phyloP scores from a whole-genome alignment of 768 basidiomycete genomes.

The Lyophyllum shimeji region DNA sequence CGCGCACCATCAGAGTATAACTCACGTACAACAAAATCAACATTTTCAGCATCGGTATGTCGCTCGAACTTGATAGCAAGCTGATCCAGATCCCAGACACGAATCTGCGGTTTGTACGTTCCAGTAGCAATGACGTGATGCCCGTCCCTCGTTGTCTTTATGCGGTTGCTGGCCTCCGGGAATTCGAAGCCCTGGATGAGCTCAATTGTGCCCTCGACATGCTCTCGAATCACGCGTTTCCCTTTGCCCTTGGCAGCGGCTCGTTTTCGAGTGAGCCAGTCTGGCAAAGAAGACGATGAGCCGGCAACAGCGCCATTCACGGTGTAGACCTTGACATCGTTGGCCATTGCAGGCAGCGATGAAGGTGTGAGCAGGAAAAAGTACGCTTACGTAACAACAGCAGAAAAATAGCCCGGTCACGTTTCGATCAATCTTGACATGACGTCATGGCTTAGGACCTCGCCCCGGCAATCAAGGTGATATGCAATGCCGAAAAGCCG shows the following conservation, averaged over 20 bases:
- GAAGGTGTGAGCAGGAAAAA: background rate
- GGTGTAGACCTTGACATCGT: slow-evolving; percentile 83
- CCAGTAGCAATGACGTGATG: slow-evolving; percentile 93
- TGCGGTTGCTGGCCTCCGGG: slow-evolving; percentile 90
- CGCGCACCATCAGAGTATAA: slow-evolving; percentile 25
- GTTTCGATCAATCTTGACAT: background rate
- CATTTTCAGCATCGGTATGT: slow-evolving; percentile 94
- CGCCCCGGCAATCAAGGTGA: too few species aligned
- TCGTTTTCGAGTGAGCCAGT: slow-evolving; percentile 85
- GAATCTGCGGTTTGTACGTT: slow-evolving; percentile 96
- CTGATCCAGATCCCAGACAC: slow-evolving; percentile 93
- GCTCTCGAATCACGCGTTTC: slow-evolving; percentile 67
- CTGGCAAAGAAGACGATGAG: slow-evolving; percentile 89
- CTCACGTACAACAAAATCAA: slow-evolving; percentile 94
- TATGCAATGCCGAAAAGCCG: slow-evolving; percentile 6
- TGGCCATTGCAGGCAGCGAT: slow-evolving; percentile 8
- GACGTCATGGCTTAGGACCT: background rate
- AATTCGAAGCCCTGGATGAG: slow-evolving; percentile 97
- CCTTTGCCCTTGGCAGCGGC: slow-evolving; percentile 58
- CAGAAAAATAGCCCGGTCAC: slow-evolving; percentile 1
- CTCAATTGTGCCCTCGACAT: slow-evolving; percentile 82
- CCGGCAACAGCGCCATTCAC: slow-evolving; percentile 91
- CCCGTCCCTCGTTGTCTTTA: slow-evolving; percentile 90
- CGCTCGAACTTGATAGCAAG: slow-evolving; percentile 94
- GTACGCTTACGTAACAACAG: slow-evolving; percentile 9